Base-by-base conservation (phyloP, 306 rosid species). In the Gastrolobium bilobum region DNA sequence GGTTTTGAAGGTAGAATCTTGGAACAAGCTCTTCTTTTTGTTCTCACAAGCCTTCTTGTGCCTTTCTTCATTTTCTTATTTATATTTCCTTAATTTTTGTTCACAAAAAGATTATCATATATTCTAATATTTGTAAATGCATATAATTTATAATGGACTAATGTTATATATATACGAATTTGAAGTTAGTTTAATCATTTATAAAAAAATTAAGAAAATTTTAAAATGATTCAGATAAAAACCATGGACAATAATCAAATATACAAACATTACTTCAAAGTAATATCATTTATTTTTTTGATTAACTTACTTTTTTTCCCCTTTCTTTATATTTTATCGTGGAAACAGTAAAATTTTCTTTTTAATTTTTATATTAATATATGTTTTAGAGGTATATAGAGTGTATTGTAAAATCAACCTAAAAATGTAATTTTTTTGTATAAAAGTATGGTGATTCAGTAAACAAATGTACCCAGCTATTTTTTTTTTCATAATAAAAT, bases 1-100 rank as follows among this genome's bases (percentile, higher is more conserved):
- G 39, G 57, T 47, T 50, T 62, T 1, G 52, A 5, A 31, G 30
- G 5, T 68, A 38, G 72, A 63, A 76, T 76, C 80, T 62, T 48
- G 5, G 42, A 60, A 46, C 40, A 43, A 1, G 0, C 2, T 29
- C 71, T 37, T 2, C 56, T 15, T 53, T 51, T 54, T 66, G 59
- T 66, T 56, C 29, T 33, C 68, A 67, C 56, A 52, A 37, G 30
- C 10, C 14, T 56, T 3, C 40, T 58, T 2, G 37, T 40, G 13
- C 29, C 20, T 34, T 63, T 37, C 11, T 65, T 14, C 3, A 7
- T 2, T 5, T 40, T 7, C 8, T 6, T 7, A 0, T 20, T 15
- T 2, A 8, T 20, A 20, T 20, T 20, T 20, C 31, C 31, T 52
- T 52, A 48, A 48, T 11, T 42, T 7, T 42, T 5, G 4, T 5